Evolutionary conservation across 139 green algal genomes (phyloP), one percentile per base, ranked within the genome.

Genomic region (Haematococcus sp.): DNA sequence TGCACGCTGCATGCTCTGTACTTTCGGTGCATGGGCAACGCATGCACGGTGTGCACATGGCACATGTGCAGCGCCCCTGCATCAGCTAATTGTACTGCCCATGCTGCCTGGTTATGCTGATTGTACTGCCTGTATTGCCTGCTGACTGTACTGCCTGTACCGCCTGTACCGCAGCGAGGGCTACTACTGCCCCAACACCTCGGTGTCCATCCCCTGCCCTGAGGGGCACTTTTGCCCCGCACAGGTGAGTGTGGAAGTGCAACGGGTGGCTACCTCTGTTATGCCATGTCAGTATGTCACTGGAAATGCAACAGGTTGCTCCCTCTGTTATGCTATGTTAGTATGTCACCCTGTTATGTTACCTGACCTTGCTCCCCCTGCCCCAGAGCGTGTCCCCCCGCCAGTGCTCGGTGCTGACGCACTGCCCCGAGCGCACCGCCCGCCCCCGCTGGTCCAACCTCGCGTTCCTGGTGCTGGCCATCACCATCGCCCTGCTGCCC

Each of bases 171-270:
- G 32, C 75, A 80, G 75, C 32, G 69, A 40, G 17, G 81, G 81
- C 17, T 68, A 71, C 68, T 83, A 81, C 73, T 86, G 81, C 58
- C 76, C 81, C 34, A 74, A 81, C 69, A 34, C 28, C 23, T 59
- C 76, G 30, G 32, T 34, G 19, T 28, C 20, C 5, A 44, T 86
- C 5, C 0, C 43, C 9, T 86, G 81, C 69, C 81, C 81, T 1
- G 16, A 33, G 19, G 81, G 81, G 22, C 34, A 79, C 81, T 83
- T 66, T 69, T 86, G 81, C 72, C 74, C 81, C 73, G 33, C 63
- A 65, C 58, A 65, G 58, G 58, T 35, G 28, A 34, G 20, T 60
- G n/a, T n/a, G n/a, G n/a, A n/a, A n/a, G n/a, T n/a, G n/a, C n/a
- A n/a, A n/a, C n/a, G n/a, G n/a, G n/a, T n/a, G n/a, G n/a, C n/a